phyloP scores from a whole-genome alignment of 108 stramenopile genomes.

The Cyclotella distinguenda region DNA sequence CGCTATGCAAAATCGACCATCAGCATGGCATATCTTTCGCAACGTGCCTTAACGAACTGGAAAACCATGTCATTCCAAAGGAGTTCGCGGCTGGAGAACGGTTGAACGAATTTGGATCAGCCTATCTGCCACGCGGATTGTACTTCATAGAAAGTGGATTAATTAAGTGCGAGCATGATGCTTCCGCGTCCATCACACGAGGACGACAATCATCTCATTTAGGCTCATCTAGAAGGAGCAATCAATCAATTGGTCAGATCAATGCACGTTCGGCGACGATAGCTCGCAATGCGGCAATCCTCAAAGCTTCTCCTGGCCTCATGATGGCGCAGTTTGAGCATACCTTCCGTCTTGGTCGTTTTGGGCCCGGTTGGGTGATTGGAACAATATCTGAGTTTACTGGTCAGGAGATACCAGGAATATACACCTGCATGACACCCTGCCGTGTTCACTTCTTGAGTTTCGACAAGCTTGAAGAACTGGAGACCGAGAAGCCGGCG shows the following conservation, averaged over 20 bases:
- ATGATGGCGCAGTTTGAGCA: slow-evolving; percentile 34
- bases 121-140: slow-evolving; percentile 51
- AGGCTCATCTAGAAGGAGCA: slow-evolving; percentile 4
- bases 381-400: slow-evolving; percentile 38
- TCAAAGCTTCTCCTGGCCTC: slow-evolving; percentile 16
- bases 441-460: slow-evolving; percentile 61
- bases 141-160: slow-evolving; percentile 72
- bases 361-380: slow-evolving; percentile 60
- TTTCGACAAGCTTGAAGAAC: slow-evolving; percentile 47
- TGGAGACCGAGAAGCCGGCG: slow-evolving; percentile 54
- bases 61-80: slow-evolving; percentile 34
- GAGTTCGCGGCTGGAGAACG: slow-evolving; percentile 46
- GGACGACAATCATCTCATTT: slow-evolving; percentile 16
- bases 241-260: slow-evolving; percentile 38
- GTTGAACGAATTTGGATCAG: slow-evolving; percentile 43
- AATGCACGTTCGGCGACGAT: slow-evolving; percentile 54
- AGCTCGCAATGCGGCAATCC: slow-evolving; percentile 23
- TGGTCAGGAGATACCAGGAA: slow-evolving; percentile 38
- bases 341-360: slow-evolving; percentile 66
- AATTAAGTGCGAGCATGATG: slow-evolving; percentile 42
- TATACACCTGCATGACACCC: slow-evolving; percentile 42
- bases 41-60: slow-evolving; percentile 44
- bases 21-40: slow-evolving; percentile 52
- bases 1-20: slow-evolving; percentile 60
- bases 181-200: slow-evolving; percentile 22